Evolutionary conservation across 2,329 filamentous ascomycete species (phyloP), one percentile per base, ranked within the genome.

Genomic region (Nemania sp.): DNA sequence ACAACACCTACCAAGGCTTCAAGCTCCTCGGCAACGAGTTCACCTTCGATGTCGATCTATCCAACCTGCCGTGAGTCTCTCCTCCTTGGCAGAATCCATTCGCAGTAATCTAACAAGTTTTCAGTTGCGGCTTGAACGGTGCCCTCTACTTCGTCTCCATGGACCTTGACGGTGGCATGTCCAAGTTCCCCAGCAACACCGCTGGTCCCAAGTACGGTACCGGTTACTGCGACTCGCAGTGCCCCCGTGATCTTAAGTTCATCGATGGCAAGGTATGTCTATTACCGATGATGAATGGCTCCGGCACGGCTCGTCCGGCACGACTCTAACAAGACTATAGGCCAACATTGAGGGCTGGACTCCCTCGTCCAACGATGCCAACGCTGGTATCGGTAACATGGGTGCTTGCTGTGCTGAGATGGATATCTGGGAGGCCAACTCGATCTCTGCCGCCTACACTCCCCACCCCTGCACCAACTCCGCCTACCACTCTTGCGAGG

Each of bases 351-450:
- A 75, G 23, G 75, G 75, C 51, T 80, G 77, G 77, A 59, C 53
- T 6, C 69, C 79, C 7, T 78, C 77, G 0, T 55, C 56, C 41
- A 80, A 73, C 61, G 79, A 84, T 66, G 62, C 68, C 58, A 79
- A 78, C 66, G 73, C 78, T 30, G 80, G 80, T 33, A 62, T 69
- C 14, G 79, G 78, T 52, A 69, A 70, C 54, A 68, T 73, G 44
- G 81, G 81, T 53, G 72, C 78, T 15, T 82, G 80, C 74, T 83
- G 80, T 67, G 69, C 77, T 37, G 81, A 83, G 71, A 82, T 84
- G 78, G 80, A 83, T 60, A 72, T 75, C 71, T 87, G 84, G 83
- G 84, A 72, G 71, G 82, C 82, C 57, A 86, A 86, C 75, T 76
- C 72, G 56, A 76, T 83, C 65, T 78, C 81, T 14, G 76, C 75